A percentile compares a stretch with the other conserved stretches of the same genome.
Conservation (phyloP, 495 filamentous ascomycete genomes). For the Aspergillus nidulans region DNA sequence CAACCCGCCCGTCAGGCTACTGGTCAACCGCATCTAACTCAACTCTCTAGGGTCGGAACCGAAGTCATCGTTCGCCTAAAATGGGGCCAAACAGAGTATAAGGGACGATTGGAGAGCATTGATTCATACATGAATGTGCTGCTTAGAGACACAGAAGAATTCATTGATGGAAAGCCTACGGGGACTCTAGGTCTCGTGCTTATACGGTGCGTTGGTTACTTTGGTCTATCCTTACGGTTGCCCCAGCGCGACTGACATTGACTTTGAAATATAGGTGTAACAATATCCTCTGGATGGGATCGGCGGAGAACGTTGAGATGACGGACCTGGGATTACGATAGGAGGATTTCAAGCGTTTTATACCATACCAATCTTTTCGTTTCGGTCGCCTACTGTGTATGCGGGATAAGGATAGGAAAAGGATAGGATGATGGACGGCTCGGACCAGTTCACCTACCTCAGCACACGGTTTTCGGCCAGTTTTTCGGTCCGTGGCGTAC, state of each 20-base stretch:
- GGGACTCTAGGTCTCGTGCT: constrained; percentile 83
- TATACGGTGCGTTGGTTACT: constrained; percentile 63
- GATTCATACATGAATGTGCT: constrained; percentile 99
- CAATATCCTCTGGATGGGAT: constrained; percentile 89
- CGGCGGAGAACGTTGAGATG: constrained; percentile 56
- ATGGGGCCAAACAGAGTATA: constrained; percentile 97
- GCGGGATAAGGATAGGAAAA: not conserved
- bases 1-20: not conserved
- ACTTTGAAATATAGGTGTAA: constrained; percentile 59
- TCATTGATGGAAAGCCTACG: constrained; percentile 79
- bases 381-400: constrained; percentile 7
- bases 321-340: constrained; percentile 48
- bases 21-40: not conserved
- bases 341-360: constrained; percentile 5
- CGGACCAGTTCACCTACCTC: constrained; percentile 2
- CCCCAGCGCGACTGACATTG: no score
- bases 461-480: constrained; percentile 8
- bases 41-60: constrained; percentile 66
- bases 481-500: constrained; percentile 17
- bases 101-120: constrained; percentile 81
- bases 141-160: constrained; percentile 83
- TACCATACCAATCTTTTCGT: constrained; percentile 5
- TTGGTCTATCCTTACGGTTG: not conserved
- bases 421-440: not conserved
- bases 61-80: constrained; percentile 88